Conservation (phyloP, 148 eudicot genomes). For the Camellia sinensis region DNA sequence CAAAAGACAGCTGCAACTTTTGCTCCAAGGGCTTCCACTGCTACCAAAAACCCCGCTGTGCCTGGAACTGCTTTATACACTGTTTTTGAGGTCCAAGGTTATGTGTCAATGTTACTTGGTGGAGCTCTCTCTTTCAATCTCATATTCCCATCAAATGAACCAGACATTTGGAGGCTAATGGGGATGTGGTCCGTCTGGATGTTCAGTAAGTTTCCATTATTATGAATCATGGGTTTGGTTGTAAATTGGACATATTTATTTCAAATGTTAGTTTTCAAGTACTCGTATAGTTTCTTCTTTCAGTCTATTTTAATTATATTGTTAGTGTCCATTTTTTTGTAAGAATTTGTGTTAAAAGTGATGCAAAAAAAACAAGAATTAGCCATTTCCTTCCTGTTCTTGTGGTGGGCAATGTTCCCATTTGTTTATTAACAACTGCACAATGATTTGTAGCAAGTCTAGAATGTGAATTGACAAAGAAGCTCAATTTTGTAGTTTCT, state of each 20-base stretch:
- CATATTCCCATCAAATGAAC: conserved; percentile 88
- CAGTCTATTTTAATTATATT: too few species aligned
- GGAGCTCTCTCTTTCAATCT: conserved; percentile 96
- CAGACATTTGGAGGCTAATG: conserved; percentile 95
- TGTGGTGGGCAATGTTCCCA: background rate
- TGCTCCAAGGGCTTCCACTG: conserved; percentile 94
- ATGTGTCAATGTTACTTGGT: conserved; percentile 72
- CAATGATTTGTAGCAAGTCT: background rate
- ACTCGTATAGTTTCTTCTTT: background rate
- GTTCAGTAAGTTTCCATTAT: conserved; percentile 75
- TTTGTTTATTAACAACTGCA: background rate
- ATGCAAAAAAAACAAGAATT: too few species aligned
- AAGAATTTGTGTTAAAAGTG: too few species aligned
- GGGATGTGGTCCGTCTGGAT: conserved; percentile 99
- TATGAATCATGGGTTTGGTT: conserved; percentile 5
- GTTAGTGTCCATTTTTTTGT: background rate
- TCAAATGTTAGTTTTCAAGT: background rate
- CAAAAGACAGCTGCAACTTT: conserved; percentile 93
- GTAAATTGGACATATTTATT: background rate
- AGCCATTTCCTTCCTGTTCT: too few species aligned
- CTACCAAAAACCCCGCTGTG: conserved; percentile 81
- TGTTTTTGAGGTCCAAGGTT: conserved; percentile 86
- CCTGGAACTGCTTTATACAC: conserved; percentile 76
- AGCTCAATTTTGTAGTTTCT: conserved; percentile 3
- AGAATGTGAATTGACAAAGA: conserved; percentile 3